Evolutionary conservation across 768 basidiomycete species (phyloP).

Genomic region (Heimioporus sp.): DNA sequence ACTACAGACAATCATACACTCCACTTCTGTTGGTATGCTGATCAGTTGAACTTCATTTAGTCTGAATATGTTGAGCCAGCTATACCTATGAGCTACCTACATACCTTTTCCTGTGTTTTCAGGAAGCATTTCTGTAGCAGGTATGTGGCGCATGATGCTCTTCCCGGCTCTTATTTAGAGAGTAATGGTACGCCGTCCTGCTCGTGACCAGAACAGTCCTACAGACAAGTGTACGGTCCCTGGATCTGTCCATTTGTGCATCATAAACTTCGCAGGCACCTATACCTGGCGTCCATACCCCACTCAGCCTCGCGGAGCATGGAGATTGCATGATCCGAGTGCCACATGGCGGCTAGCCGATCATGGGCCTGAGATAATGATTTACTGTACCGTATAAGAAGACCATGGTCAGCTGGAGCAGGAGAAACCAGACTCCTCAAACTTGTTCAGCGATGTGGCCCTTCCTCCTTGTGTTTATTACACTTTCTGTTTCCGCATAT

Average conservation of each 20-base stretch:
- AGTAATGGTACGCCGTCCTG: background rate
- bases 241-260: background rate
- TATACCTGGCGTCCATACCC: background rate
- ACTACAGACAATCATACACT: background rate
- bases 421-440: background rate
- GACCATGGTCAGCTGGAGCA: background rate
- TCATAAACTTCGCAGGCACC: constrained; percentile 1
- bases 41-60: background rate
- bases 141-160: background rate
- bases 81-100: background rate
- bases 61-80: background rate
- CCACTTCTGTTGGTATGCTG: too few relatives aligned
- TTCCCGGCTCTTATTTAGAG: background rate
- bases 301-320: background rate
- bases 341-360: background rate
- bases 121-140: background rate
- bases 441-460: constrained; percentile 1
- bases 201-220: background rate
- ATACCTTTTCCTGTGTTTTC: background rate
- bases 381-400: constrained; percentile 11
- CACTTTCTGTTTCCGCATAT: constrained; percentile 4
- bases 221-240: background rate
- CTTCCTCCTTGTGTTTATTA: constrained; percentile 2
- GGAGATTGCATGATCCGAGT: background rate
- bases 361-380: background rate